Base-by-base conservation (phyloP, 1,139 yeast genomes). In the Candida sp. region DNA sequence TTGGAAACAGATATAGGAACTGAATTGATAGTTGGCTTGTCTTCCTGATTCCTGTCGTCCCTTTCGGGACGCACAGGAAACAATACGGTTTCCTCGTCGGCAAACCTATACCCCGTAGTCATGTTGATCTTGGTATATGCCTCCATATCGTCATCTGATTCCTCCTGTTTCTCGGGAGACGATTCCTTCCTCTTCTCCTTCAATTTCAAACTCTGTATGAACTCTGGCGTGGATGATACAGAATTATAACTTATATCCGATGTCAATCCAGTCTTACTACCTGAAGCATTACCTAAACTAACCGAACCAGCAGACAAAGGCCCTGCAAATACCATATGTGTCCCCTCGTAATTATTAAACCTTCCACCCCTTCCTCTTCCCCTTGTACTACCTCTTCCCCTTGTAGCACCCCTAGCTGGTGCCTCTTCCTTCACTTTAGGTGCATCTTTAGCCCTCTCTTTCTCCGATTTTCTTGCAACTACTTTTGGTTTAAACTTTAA, bases 401-500 rank as follows among this genome's bases (percentile, higher is more conserved):
- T 49, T 46, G 60, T 34, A 36, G 58, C 43, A 23, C 66, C 54
- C 30, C 53, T 46, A 1, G 56, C 48, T 4, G 52, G 53, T n/a
- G 50, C 56, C 46, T 69, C 74, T 19, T 66, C 63, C 47, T 80
- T 77, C 41, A 77, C 66, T 6, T 53, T 60, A 1, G 90, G 88
- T 0, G 90, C 90, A 34, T 81, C 80, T 37, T 84, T 82, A 25
- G 82, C 95, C 59, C 97, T 71, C 56, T 88, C 97, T 55, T 87
- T 93, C 53, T 87, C 84, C 21, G 89, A 69, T 58, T 88, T 81
- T 63, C 97, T 73, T 1, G 87, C 88, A 35, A 89, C 96, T 1
- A 74, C 84, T 60, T 89, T 89, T 1, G 97, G 97, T 57, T 83
- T 79, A 63, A 89, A 89, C 61, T 84, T 82, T 42, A 79, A 70